phyloP scores from a whole-genome alignment of 2,329 filamentous ascomycete genomes.

The Pezicula carpinea region DNA sequence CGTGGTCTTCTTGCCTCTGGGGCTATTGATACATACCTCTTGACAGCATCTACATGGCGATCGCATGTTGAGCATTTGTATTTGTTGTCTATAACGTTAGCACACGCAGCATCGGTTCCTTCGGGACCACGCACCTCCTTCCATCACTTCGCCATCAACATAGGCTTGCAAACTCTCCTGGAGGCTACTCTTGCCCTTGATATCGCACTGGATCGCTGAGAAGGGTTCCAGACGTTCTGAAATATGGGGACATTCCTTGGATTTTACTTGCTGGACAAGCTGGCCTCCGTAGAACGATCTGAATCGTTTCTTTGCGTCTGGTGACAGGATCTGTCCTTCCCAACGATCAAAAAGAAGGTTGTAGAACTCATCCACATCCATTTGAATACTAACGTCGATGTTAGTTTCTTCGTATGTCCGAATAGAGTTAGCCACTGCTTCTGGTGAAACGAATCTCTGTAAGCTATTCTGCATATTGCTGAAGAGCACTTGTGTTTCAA shows the following conservation, averaged over 20 bases:
- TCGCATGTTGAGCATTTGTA: conserved; percentile 94
- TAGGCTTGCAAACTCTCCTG: conserved; percentile 91
- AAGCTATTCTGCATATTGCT: conserved; percentile 80
- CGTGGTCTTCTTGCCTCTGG: conserved; percentile 11
- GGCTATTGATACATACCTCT: conserved; percentile 49
- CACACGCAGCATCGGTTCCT: conserved; percentile 16
- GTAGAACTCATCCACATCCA: conserved; percentile 98
- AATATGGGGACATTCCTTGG: conserved; percentile 89
- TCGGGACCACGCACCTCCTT: conserved; percentile 57
- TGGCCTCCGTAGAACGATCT: conserved; percentile 86
- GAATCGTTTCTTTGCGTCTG: conserved; percentile 66
- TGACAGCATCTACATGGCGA: conserved; percentile 86
- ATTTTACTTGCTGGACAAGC: conserved; percentile 91
- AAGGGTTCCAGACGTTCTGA: conserved; percentile 89
- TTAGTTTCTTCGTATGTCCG: conserved; percentile 75
- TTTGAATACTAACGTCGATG: conserved; percentile 86
- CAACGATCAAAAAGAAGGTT: conserved; percentile 88
- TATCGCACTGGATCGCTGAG: conserved; percentile 91
- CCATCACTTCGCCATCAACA: conserved; percentile 92
- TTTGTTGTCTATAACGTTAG: conserved; percentile 68
- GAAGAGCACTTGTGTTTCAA: conserved; percentile 77
- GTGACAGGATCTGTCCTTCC: conserved; percentile 71
- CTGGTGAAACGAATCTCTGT: conserved; percentile 68
- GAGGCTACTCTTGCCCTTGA: conserved; percentile 82
- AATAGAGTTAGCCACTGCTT: conserved; percentile 67